These are phyloP conservation scores for Kodamaea arcana DNA, from an alignment of 1,139 yeast species.

Conservation along the genomic window DNA sequence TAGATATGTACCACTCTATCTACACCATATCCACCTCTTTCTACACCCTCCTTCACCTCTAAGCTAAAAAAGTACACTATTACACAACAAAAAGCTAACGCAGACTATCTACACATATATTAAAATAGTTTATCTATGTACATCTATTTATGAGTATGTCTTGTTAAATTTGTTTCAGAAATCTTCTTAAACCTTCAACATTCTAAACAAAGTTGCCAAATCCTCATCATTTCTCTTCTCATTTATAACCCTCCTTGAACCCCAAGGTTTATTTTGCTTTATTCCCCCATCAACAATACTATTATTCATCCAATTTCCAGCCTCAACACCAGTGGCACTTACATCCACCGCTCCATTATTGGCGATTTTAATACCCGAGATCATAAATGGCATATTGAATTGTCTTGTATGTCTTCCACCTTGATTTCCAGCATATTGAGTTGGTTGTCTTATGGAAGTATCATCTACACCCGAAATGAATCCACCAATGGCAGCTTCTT, in stretches of 20 bases:
- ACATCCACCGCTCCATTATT: slow-evolving; percentile 36
- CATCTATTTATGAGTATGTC: not conserved
- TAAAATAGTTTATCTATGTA: too few species aligned
- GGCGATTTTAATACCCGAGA: slow-evolving; percentile 37
- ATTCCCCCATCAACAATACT: slow-evolving; percentile 8
- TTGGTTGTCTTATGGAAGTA: slow-evolving; percentile 36
- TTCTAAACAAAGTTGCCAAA: slow-evolving; percentile 8
- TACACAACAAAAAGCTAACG: too few species aligned
- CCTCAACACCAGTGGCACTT: slow-evolving; percentile 39
- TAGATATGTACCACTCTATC: too few species aligned
- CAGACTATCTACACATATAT: too few species aligned
- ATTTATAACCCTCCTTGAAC: slow-evolving; percentile 5
- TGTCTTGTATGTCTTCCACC: slow-evolving; percentile 46
- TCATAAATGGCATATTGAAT: slow-evolving; percentile 42
- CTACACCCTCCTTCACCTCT: too few species aligned
- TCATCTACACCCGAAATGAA: slow-evolving; percentile 49
- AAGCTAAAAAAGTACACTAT: too few species aligned
- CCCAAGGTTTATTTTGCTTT: slow-evolving; percentile 4
- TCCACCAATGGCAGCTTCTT: slow-evolving; percentile 73
- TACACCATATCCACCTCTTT: too few species aligned
- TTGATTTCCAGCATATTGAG: slow-evolving; percentile 36
- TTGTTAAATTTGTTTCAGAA: not conserved
- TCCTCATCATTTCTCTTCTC: slow-evolving; percentile 7
- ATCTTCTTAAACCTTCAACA: slow-evolving; percentile 5
- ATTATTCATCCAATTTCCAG: slow-evolving; percentile 39